phyloP scores from a whole-genome alignment of 768 basidiomycete genomes.

The Suillus brevipes region DNA sequence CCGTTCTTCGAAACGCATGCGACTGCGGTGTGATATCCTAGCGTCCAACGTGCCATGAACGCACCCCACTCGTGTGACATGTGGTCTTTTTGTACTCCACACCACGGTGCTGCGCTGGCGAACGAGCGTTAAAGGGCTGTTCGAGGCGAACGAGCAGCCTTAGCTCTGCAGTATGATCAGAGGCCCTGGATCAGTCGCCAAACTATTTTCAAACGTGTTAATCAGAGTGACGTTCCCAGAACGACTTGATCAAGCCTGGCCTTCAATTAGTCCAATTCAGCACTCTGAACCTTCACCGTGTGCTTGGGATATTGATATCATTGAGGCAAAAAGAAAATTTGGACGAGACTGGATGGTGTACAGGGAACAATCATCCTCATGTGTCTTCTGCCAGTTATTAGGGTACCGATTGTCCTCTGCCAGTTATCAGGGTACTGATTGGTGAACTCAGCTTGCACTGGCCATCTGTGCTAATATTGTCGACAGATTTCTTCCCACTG shows the following conservation, averaged over 20 bases:
- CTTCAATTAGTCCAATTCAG: background rate
- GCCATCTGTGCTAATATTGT: background rate
- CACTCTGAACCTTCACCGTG: background rate
- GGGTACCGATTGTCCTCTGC: background rate
- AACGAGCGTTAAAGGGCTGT: background rate
- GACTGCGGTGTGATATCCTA: background rate
- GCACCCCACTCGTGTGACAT: background rate
- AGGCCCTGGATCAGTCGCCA: background rate
- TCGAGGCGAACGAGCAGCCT: background rate
- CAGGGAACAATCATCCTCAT: background rate
- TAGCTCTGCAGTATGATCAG: background rate
- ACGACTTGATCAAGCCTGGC: background rate
- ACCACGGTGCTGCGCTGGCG: background rate
- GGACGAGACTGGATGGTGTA: background rate
- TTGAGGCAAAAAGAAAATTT: background rate
- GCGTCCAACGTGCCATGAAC: background rate
- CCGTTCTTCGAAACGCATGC: background rate
- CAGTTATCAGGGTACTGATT: background rate
- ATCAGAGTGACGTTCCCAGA: background rate
- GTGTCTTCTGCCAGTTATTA: background rate
- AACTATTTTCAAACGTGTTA: background rate
- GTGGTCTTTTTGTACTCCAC: background rate
- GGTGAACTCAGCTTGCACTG: background rate
- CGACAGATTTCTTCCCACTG: background rate
- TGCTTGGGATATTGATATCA: background rate